Evolutionary conservation across 139 green algal species (phyloP), one percentile per base, ranked within the genome.

Genomic region (Pseudopediastrum boryanum): DNA sequence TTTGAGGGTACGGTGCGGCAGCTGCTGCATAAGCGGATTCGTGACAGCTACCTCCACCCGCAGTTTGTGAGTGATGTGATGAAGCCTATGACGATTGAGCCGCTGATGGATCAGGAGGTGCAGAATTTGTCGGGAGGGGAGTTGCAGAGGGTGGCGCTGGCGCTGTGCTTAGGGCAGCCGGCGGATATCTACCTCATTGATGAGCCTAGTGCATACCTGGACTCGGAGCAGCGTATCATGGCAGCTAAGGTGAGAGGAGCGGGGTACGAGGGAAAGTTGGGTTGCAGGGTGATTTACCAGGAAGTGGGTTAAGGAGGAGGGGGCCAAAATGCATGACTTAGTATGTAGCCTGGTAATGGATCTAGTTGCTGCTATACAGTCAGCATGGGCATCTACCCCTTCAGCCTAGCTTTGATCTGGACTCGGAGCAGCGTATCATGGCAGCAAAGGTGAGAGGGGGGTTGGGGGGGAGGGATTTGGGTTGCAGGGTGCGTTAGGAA

Each of bases 161-260:
- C 92, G 19, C 90, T 99, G 84, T 94, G 87, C 69, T 87, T 99
- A 73, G 96, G 96, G 25, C 88, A 94, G 83, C 94, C 95, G 1
- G 96, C 95, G 4, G 95, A 98, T 79, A 94, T 99, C 79, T 99
- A 99, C 93, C 90, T 99, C 38, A 97, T 99, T 65, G 96, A 99
- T 73, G 96, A 99, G 86, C 96, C 96, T 9, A 92, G 75, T n/a
- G 96, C 96, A 12, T 99, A 99, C 91, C 91, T 99, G 67, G 96
- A 99, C 86, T 96, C 89, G 0, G 96, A 99, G 90, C 96, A 99
- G 91, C 93, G 96, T 77, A 98, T 99, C 75, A 88, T 98, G 41
- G 93, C 95, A 7, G 93, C 96, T 35, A 99, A 99, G 93, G 90
- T 91, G 76, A 0, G 76, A 12, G 19, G 21, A 2, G 2, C 19